phyloP scores from a whole-genome alignment of 306 rosid genomes.

The Crataegus laevigata region DNA sequence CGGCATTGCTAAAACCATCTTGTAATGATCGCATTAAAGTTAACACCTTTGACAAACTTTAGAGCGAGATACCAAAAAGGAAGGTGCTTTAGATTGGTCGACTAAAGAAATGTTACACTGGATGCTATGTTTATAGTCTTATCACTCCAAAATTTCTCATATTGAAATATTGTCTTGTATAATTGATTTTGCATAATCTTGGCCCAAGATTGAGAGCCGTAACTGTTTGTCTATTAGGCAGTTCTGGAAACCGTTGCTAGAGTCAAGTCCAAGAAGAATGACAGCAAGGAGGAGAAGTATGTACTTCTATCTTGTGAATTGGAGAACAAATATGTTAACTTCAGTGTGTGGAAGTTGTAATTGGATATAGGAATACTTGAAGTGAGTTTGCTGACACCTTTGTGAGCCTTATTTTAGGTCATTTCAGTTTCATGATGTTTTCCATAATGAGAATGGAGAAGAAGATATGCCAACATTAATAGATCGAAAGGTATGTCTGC shows the following conservation, averaged over 20 bases:
- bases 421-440: slow-evolving; percentile 89
- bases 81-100: not conserved
- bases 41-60: not conserved
- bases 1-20: not conserved
- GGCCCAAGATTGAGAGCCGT: slow-evolving; percentile 5
- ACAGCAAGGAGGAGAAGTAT: slow-evolving; percentile 88
- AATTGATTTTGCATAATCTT: not conserved
- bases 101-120: not conserved
- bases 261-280: slow-evolving; percentile 88
- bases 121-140: not conserved
- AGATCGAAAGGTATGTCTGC: slow-evolving; percentile 62
- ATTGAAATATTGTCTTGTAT: not conserved
- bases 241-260: slow-evolving; percentile 96
- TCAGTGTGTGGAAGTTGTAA: slow-evolving; percentile 15
- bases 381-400: slow-evolving; percentile 17
- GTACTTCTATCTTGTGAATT: slow-evolving; percentile 32
- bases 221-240: slow-evolving; percentile 51
- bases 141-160: not conserved
- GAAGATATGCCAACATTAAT: slow-evolving; percentile 92
- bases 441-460: slow-evolving; percentile 74
- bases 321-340: slow-evolving; percentile 4
- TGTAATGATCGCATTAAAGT: not conserved
- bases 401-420: slow-evolving; percentile 48
- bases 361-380: slow-evolving; percentile 6
- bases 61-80: not conserved